A percentile compares a stretch with the other conserved stretches of the same genome.
These are phyloP conservation scores for Esteya vermicola DNA, from an alignment of 2,329 filamentous ascomycete species.

Conservation along the genomic window DNA sequence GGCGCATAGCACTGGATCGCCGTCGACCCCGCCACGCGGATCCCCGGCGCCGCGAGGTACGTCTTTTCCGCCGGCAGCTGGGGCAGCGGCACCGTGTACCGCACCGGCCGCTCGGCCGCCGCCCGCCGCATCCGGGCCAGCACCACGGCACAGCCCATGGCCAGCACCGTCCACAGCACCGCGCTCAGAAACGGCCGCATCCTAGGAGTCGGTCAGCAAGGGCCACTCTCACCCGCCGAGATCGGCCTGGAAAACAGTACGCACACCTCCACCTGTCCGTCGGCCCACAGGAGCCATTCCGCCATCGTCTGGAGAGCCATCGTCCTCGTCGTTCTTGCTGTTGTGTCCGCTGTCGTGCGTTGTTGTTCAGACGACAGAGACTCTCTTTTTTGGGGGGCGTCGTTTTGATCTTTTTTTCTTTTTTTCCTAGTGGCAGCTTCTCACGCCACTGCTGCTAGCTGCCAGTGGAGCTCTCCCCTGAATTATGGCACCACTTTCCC, in stretches of 20 bases:
- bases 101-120: conserved; percentile 25
- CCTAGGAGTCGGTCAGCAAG: no score
- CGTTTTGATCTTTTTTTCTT: not conserved
- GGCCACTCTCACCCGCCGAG: no score
- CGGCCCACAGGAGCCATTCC: conserved; percentile 1
- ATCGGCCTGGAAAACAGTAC: no score
- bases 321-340: not conserved
- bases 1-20: conserved; percentile 78
- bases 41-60: conserved; percentile 30
- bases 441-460: not conserved
- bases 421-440: no score
- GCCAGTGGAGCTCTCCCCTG: not conserved
- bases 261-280: not conserved
- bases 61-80: conserved; percentile 40
- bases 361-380: no score
- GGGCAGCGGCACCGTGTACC: conserved; percentile 49
- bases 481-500: not conserved
- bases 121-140: conserved; percentile 14
- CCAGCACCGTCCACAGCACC: conserved; percentile 4
- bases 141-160: conserved; percentile 2
- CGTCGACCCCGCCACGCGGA: conserved; percentile 43
- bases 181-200: conserved; percentile 1
- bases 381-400: not conserved
- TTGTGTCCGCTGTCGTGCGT: no score
- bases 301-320: conserved; percentile 3